Conservation (phyloP, 495 filamentous ascomycete species). For the Aspergillus bertholletiae region DNA sequence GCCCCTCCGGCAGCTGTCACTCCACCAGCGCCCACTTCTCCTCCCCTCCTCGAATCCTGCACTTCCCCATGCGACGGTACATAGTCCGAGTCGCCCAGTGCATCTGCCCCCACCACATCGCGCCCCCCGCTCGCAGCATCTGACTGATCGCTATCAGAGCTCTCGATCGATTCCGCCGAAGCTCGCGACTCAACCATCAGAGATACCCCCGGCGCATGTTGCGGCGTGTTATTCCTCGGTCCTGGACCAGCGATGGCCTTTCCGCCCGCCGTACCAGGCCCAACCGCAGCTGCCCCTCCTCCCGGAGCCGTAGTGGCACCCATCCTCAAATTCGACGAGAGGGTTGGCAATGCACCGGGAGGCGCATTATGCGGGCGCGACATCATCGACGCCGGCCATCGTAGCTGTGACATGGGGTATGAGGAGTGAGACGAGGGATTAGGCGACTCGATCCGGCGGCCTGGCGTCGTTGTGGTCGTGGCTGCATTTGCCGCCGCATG, state of each 20-base stretch:
- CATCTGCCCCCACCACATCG: slow-evolving; percentile 11
- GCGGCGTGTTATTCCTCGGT: background rate
- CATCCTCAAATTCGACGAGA: slow-evolving; percentile 20
- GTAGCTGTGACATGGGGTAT: slow-evolving; percentile 21
- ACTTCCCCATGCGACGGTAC: slow-evolving; percentile 5
- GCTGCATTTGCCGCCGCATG: background rate
- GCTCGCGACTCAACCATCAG: background rate
- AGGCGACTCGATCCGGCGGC: background rate
- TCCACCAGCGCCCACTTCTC: background rate
- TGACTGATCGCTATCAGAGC: slow-evolving; percentile 20
- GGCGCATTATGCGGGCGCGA: slow-evolving; percentile 12
- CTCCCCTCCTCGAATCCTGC: background rate
- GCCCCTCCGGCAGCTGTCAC: background rate
- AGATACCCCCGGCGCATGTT: background rate
- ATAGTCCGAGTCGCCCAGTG: slow-evolving; percentile 16
- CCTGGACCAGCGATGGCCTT: background rate
- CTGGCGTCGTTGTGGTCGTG: background rate
- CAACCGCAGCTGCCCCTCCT: background rate
- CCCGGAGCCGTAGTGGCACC: slow-evolving; percentile 3
- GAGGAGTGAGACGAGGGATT: slow-evolving; percentile 11
- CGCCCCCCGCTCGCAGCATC: slow-evolving; percentile 13
- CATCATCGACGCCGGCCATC: slow-evolving; percentile 24
- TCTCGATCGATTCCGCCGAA: slow-evolving; percentile 8
- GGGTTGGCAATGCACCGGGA: slow-evolving; percentile 15
- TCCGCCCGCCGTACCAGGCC: background rate